phyloP scores from a whole-genome alignment of 129 eudicot species.

The Sambucus nigra region DNA sequence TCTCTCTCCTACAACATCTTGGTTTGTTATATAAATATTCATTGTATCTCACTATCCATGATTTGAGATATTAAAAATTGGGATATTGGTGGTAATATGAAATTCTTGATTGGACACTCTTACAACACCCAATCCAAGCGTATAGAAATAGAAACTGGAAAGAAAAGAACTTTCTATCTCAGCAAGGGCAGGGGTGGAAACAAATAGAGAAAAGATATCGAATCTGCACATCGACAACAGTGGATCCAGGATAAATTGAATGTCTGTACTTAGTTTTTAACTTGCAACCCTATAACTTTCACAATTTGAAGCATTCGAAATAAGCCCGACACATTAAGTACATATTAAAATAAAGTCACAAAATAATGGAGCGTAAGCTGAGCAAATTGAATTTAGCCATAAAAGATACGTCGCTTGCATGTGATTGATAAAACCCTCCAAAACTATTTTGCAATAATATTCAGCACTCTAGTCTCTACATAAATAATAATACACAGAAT shows the following conservation, averaged over 20 bases:
- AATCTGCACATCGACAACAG: constrained; percentile 83
- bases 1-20: too few relatives aligned
- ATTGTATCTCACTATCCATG: too few relatives aligned
- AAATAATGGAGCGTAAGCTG: neutral
- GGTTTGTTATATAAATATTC: too few relatives aligned
- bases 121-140: too few relatives aligned
- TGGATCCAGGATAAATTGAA: constrained; percentile 71
- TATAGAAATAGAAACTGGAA: too few relatives aligned
- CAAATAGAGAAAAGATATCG: constrained; percentile 4
- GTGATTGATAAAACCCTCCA: neutral
- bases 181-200: neutral
- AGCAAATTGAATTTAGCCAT: neutral
- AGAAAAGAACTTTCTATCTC: too few relatives aligned
- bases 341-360: neutral
- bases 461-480: neutral
- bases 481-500: constrained; percentile 1
- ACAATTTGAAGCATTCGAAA: constrained; percentile 6
- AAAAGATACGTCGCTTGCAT: neutral
- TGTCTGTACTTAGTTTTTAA: constrained; percentile 79
- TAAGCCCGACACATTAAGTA: neutral
- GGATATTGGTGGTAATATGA: too few relatives aligned
- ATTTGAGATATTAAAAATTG: too few relatives aligned
- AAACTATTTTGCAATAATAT: neutral
- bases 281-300: constrained; percentile 43
- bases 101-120: too few relatives aligned